Evolutionary conservation across 495 filamentous ascomycete species (phyloP), one percentile per base, ranked within the genome.

Genomic region (Amphirosellinia nigrospora): DNA sequence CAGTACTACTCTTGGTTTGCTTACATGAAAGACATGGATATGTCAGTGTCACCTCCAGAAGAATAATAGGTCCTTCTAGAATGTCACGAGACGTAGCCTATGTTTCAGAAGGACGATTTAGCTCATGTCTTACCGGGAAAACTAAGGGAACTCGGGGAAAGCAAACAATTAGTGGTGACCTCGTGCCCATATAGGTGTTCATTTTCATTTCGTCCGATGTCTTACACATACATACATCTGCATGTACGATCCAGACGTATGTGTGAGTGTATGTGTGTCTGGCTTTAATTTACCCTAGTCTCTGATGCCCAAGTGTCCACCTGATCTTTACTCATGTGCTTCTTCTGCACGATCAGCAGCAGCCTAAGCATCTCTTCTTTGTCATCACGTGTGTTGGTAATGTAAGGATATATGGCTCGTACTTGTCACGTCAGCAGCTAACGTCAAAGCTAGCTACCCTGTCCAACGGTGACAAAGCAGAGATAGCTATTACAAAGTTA

Each of bases 161-260:
- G 55, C 16, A 58, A 58, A 21, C 55, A 36, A 10, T 58, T n/a
- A n/a, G n/a, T n/a, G n/a, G 55, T 58, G 55, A 13, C 55, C 32
- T 36, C 19, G 55, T 58, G 55, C 55, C 16, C 30, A n/a, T n/a
- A n/a, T n/a, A n/a, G n/a, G n/a, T n/a, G n/a, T n/a, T 4, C 21
- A 10, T 52, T 4, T 48, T 48, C 45, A 23, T 46, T 46, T 46
- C 43, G 11, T 53, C 48, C 11, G 16, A 10, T 19, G 28, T 34
- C 21, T 56, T 7, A 21, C 6, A 28, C 21, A 52, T 8, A 52
- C 19, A 3, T 50, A 9, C 9, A 32, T 55, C 30, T 32, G 30
- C 32, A 55, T n/a, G 13, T 56, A n/a, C 13, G 34, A 3, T 56
- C 15, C 34, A n/a, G 19, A 21, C 0, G 9, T 8, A 21, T 34